Conservation (phyloP, 768 basidiomycete genomes). For the Mycena floridula region DNA sequence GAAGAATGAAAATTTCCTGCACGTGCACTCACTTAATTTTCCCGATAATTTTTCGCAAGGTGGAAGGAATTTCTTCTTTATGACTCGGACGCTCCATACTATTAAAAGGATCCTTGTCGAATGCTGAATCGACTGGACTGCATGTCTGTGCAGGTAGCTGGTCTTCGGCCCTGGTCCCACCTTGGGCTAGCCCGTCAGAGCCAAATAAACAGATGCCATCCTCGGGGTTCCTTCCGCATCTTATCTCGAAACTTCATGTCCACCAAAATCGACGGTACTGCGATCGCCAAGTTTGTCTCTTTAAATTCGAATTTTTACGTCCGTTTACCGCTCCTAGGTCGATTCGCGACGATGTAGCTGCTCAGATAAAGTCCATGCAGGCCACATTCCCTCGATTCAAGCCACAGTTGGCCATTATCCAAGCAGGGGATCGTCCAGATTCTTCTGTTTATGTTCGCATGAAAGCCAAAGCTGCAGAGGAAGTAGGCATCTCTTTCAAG, state of each 20-base stretch:
- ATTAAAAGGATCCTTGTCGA: no score
- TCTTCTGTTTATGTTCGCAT: constrained; percentile 92
- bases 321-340: constrained; percentile 43
- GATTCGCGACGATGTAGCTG: constrained; percentile 71
- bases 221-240: no score
- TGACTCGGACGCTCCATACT: no score
- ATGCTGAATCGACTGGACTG: no score
- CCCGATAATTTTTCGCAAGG: no score
- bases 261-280: constrained; percentile 74
- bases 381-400: constrained; percentile 79
- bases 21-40: no score
- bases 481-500: constrained; percentile 84
- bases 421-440: constrained; percentile 89
- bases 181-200: no score
- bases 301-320: constrained; percentile 4
- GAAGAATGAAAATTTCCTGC: no score
- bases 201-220: no score
- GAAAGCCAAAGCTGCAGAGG: constrained; percentile 94
- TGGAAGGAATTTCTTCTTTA: no score
- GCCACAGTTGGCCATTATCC: constrained; percentile 87
- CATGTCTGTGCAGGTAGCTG: no score
- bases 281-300: constrained; percentile 58
- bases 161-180: no score
- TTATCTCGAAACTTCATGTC: constrained; percentile 26
- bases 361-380: constrained; percentile 59